Evolutionary conservation across 805 yeast genomes (phyloP).

Genomic region (Ogataea glucozyma): DNA sequence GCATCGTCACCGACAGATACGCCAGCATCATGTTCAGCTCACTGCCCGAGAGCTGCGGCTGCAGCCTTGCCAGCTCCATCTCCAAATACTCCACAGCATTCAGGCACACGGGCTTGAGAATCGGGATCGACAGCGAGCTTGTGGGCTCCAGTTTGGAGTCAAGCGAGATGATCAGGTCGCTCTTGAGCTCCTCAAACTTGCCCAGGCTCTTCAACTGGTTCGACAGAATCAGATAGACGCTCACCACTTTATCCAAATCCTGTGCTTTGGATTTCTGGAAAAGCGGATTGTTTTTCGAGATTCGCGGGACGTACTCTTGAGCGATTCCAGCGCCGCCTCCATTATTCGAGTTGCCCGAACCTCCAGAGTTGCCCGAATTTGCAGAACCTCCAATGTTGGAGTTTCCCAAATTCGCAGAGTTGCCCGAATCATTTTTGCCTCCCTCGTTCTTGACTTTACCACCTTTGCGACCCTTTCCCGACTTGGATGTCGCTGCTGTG

Average conservation of each 20-base stretch:
- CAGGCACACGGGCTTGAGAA: constrained; percentile 45
- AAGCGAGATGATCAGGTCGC: constrained; percentile 50
- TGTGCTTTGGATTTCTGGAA: constrained; percentile 21
- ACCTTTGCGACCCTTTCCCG: too few species aligned
- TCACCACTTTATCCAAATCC: constrained; percentile 24
- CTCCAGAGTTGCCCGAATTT: too few species aligned
- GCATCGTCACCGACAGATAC: constrained; percentile 22
- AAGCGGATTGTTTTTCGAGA: constrained; percentile 35
- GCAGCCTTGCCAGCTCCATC: constrained; percentile 17
- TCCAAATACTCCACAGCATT: constrained; percentile 48
- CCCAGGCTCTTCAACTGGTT: constrained; percentile 42
- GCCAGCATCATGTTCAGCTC: constrained; percentile 22
- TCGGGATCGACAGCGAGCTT: constrained; percentile 35
- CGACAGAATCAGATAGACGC: constrained; percentile 46
- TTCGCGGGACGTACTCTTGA: constrained; percentile 35
- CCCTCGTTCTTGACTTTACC: too few species aligned
- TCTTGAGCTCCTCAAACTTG: constrained; percentile 35
- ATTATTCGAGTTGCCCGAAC: too few species aligned
- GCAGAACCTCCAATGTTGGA: too few species aligned
- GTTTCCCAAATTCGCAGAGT: too few species aligned
- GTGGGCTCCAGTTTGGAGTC: constrained; percentile 39
- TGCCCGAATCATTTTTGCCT: too few species aligned
- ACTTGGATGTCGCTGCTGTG: too few species aligned
- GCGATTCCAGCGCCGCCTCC: constrained; percentile 12
- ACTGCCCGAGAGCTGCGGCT: constrained; percentile 9